Base-by-base conservation (phyloP, 2,329 filamentous ascomycete species). In the Paecilomyces sp. region DNA sequence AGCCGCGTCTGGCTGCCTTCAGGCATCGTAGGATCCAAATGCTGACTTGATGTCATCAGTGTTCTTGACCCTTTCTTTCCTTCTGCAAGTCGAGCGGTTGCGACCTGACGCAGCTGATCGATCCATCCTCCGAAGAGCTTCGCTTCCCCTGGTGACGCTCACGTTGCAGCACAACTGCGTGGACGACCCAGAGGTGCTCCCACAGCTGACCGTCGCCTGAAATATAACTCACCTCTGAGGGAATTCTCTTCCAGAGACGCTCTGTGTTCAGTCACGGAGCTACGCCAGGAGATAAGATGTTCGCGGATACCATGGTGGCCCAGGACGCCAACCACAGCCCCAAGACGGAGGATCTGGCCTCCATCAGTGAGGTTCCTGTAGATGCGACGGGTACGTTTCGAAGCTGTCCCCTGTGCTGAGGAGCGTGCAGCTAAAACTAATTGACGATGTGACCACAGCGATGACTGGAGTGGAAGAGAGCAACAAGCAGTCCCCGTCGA, bases 301-400 rank as follows among this genome's bases (percentile, higher is more conserved):
- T 74, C 61, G 61, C 71, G 61, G 73, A 70, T 66, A 68, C 68
- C 63, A 77, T 77, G 74, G 71, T 73, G 59, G 68, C 67, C 61
- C 73, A 76, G 63, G 68, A 71, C 64, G 61, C 65, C 69, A 62
- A 67, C 67, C 63, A 15, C 15, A 75, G 67, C 65, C 68, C 72
- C 58, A 68, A 74, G 63, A 65, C 71, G 60, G 69, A 72, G 57
- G 73, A 77, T 62, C 70, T 77, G 47, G 68, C 73, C 58, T 75
- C 75, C 60, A 77, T 77, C 62, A 74, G 71, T 62, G 75, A 77
- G 66, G 64, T 74, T 55, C 71, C 74, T 54, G 70, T 67, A 61
- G 68, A 72, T 60, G 67, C 71, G 64, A 65, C 72, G 64, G 74
- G 75, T 77, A 72, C 74, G 74, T 69, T 41, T 60, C 55, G 58